A percentile compares a stretch with the other conserved stretches of the same genome.
phyloP scores from a whole-genome alignment of 192 early-diverging fungal genomes.

The Dissophora ornata region DNA sequence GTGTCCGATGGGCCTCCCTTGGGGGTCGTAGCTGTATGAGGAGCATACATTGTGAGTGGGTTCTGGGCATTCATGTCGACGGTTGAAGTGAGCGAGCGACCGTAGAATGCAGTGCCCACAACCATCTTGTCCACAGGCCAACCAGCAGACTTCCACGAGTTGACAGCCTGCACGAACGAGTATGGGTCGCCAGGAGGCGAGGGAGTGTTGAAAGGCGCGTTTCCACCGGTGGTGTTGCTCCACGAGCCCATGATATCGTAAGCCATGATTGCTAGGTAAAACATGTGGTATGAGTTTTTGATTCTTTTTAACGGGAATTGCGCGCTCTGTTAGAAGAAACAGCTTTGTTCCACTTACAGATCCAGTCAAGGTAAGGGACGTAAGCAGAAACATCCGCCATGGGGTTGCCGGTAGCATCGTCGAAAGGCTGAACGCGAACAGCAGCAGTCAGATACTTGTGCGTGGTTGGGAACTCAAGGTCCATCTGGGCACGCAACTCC shows the following conservation, averaged over 20 bases:
- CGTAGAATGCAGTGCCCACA: conserved; percentile 71
- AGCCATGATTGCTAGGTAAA: conserved; percentile 35
- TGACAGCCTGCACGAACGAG: conserved; percentile 61
- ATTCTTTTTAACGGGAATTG: too few species aligned
- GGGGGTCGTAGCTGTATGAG: conserved; percentile 51
- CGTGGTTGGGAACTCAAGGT: conserved; percentile 44
- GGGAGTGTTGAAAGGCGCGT: conserved; percentile 57
- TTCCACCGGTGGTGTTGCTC: conserved; percentile 48
- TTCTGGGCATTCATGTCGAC: conserved; percentile 32
- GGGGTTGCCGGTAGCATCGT: conserved; percentile 55
- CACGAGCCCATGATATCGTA: conserved; percentile 48
- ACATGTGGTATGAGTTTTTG: neutral
- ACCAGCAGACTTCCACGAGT: conserved; percentile 63
- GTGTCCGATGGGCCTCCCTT: conserved; percentile 65
- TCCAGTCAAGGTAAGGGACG: conserved; percentile 64
- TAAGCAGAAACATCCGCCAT: conserved; percentile 67
- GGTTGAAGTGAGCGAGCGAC: conserved; percentile 55
- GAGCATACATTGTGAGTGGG: conserved; percentile 20
- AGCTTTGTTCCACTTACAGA: conserved; percentile 65
- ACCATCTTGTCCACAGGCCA: conserved; percentile 69
- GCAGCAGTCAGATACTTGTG: conserved; percentile 73
- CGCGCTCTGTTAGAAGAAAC: too few species aligned
- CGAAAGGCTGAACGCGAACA: conserved; percentile 70
- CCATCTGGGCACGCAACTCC: conserved; percentile 65
- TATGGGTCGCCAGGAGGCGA: conserved; percentile 31